These are phyloP conservation scores for Hymenoscyphus infarciens DNA, from an alignment of 2,329 filamentous ascomycete genomes.

Conservation along the genomic window DNA sequence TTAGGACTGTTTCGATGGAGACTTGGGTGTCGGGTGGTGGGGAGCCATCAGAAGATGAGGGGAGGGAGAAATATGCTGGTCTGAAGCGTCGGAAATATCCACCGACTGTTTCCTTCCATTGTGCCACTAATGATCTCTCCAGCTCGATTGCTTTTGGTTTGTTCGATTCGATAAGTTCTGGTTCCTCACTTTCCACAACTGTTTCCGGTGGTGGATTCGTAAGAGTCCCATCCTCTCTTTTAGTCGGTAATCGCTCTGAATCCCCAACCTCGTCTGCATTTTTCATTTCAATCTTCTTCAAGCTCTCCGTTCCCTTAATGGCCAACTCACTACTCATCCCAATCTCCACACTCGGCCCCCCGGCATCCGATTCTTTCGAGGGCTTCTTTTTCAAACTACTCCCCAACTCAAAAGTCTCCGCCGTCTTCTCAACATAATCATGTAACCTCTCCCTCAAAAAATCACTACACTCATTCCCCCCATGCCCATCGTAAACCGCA, in stretches of 20 bases:
- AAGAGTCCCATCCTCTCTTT: constrained; percentile 34
- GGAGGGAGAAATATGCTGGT: constrained; percentile 66
- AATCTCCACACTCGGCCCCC: constrained; percentile 28
- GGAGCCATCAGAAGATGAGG: constrained; percentile 33
- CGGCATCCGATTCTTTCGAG: constrained; percentile 23
- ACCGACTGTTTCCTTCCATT: constrained; percentile 81
- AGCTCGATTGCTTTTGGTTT: constrained; percentile 61
- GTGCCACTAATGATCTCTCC: constrained; percentile 66
- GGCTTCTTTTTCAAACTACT: constrained; percentile 62
- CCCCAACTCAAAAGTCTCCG: constrained; percentile 69
- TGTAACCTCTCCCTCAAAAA: constrained; percentile 84
- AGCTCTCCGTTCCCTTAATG: constrained; percentile 37
- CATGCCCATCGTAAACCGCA: constrained; percentile 93
- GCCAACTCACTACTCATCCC: constrained; percentile 32
- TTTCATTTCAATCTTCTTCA: constrained; percentile 48
- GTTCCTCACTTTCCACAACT: constrained; percentile 39
- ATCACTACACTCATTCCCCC: constrained; percentile 81
- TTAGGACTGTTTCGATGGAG: constrained; percentile 73
- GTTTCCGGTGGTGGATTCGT: constrained; percentile 36
- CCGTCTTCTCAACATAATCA: constrained; percentile 81
- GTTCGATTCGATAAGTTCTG: constrained; percentile 38
- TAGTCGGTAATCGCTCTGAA: constrained; percentile 14
- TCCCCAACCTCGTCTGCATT: constrained; percentile 43
- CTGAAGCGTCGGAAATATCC: constrained; percentile 93
- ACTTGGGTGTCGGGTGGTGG: constrained; percentile 39